Evolutionary conservation across 768 basidiomycete genomes (phyloP), one percentile per base, ranked within the genome.

Genomic region (Mycena belliarum): DNA sequence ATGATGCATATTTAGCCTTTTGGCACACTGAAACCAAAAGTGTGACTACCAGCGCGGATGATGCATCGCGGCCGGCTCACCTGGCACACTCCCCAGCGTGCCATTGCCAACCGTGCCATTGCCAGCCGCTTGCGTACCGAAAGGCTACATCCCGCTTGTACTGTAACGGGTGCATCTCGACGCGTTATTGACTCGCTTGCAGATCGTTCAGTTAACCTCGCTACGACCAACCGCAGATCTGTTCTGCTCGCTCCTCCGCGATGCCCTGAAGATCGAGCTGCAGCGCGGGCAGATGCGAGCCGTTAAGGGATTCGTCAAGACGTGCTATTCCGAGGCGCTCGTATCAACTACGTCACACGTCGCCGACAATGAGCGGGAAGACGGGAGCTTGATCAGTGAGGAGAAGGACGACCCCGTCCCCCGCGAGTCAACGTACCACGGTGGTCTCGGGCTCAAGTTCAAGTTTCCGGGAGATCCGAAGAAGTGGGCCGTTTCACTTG

Each of bases 281-380:
- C 89, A 95, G 67, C 84, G 88, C 16, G 91, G 95, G 3, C 86
- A 88, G 68, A 99, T 99, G 95, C 97, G 97, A 72, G 75, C 78
- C 14, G 89, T 98, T 57, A 97, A 95, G 72, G 79, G 81, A 14
- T 98, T 98, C 69, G 84, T 91, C 28, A 89, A 91, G 74, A 92
- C 93, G 1, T 91, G 95, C 69, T 98, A 96, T 72, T 97, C 95
- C 0, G 97, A 98, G 72, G 84, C 82, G n/a, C 83, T 98, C 3
- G 73, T 95, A 16, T 78, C 82, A 1, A 75, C 82, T 4, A 76
- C 82, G 0, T 79, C 82, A 8, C 74, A 78, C 3, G 79, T 79
- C n/a, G 82, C 78, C 20, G 88, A 85, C 51, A 83, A 81, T 52
- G 89, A 87, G 64, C 79, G 81, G 38, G 88, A 89, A 63, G 87